A percentile compares a stretch with the other conserved stretches of the same genome.
Evolutionary conservation across 1,284 basidiomycete genomes (phyloP).

Genomic region (Apiotrichum montevideense): DNA sequence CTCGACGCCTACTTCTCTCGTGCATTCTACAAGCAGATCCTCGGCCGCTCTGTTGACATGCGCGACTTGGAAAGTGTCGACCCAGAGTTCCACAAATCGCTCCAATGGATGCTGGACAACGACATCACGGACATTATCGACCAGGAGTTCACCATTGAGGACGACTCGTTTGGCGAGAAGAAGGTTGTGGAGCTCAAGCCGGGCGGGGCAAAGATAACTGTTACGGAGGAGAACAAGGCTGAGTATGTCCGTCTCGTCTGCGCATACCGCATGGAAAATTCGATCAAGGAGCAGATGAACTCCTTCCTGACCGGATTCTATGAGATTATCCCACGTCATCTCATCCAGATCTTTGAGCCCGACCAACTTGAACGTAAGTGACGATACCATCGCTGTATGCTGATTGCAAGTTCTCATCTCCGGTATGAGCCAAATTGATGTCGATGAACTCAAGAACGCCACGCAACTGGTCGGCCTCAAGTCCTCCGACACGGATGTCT

Average conservation of each 20-base stretch:
- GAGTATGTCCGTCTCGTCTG: constrained; percentile 84
- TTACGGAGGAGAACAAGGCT: constrained; percentile 91
- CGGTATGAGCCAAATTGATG: constrained; percentile 96
- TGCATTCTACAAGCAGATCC: constrained; percentile 85
- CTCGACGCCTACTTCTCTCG: constrained; percentile 97
- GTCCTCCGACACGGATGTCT: constrained; percentile 77
- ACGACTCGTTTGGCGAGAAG: constrained; percentile 74
- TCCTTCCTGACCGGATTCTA: constrained; percentile 87
- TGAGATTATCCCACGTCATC: constrained; percentile 53
- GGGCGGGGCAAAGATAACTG: constrained; percentile 69
- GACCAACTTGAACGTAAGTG: constrained; percentile 77
- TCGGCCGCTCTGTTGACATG: constrained; percentile 87
- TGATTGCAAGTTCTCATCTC: constrained; percentile 67
- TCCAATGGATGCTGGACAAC: constrained; percentile 49
- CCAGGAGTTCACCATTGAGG: constrained; percentile 49
- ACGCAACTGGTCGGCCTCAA: constrained; percentile 47
- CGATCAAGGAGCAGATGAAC: constrained; percentile 95
- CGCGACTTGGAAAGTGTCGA: constrained; percentile 93
- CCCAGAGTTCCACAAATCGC: constrained; percentile 62
- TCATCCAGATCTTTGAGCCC: constrained; percentile 74
- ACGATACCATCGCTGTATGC: constrained; percentile 28
- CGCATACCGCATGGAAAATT: constrained; percentile 83
- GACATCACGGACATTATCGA: constrained; percentile 46
- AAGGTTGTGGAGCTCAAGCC: constrained; percentile 80
- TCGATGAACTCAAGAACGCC: constrained; percentile 95